phyloP scores from a whole-genome alignment of 176 grass and related monocot genomes.

The Oryza officinalis region DNA sequence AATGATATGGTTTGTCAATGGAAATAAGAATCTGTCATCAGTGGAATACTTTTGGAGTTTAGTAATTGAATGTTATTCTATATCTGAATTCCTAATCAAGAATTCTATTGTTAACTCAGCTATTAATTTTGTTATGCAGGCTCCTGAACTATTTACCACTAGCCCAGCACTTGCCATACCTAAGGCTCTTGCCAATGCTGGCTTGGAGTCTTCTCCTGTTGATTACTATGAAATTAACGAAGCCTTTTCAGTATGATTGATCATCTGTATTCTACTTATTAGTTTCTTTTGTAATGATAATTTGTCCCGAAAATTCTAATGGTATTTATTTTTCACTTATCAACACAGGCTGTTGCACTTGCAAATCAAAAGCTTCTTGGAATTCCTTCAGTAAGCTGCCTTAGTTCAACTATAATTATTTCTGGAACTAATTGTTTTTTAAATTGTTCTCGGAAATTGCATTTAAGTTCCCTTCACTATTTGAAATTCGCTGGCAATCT shows the following conservation, averaged over 20 bases:
- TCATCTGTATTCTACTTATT: not conserved
- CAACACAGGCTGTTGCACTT: constrained; percentile 77
- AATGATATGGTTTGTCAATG: not conserved
- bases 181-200: constrained; percentile 76
- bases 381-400: constrained; percentile 69
- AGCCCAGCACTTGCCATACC: constrained; percentile 88
- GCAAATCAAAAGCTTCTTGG: constrained; percentile 98
- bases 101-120: not conserved
- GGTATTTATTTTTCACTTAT: constrained; percentile 29
- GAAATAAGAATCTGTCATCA: not conserved
- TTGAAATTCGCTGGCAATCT: not conserved
- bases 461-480: not conserved
- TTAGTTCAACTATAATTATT: not conserved
- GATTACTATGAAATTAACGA: constrained; percentile 99
- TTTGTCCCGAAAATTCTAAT: not conserved
- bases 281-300: not conserved
- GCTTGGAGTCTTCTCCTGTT: constrained; percentile 70
- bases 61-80: not conserved
- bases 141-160: constrained; percentile 92
- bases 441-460: not conserved
- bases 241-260: constrained; percentile 76
- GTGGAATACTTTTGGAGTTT: not conserved
- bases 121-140: constrained; percentile 37
- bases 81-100: not conserved
- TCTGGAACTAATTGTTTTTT: not conserved